Conservation (phyloP, 345 rosid species). For the Adansonia digitata region DNA sequence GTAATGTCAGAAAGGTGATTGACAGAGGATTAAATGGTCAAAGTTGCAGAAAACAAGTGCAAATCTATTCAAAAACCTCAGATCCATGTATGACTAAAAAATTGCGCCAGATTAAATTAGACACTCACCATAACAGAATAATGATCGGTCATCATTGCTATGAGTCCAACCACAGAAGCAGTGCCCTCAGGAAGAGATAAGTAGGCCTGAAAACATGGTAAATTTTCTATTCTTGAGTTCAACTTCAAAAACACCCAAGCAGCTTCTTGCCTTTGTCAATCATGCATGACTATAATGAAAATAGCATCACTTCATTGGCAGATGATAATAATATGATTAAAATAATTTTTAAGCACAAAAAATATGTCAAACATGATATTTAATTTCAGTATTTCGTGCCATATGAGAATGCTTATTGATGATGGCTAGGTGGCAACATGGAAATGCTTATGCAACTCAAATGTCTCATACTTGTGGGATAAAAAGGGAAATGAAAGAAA, state of each 20-base stretch:
- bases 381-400: neutral
- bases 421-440: neutral
- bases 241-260: slow-evolving; percentile 13
- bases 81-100: neutral
- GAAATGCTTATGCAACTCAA: neutral
- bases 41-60: neutral
- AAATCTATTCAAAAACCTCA: slow-evolving; percentile 4
- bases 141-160: slow-evolving; percentile 89
- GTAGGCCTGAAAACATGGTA: slow-evolving; percentile 57
- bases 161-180: slow-evolving; percentile 77
- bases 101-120: neutral
- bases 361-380: neutral
- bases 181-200: slow-evolving; percentile 85
- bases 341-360: neutral
- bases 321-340: neutral
- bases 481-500: neutral
- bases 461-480: neutral
- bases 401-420: neutral
- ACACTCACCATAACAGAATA: slow-evolving; percentile 58
- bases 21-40: neutral
- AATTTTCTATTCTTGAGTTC: neutral
- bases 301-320: neutral
- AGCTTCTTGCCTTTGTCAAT: slow-evolving; percentile 2
- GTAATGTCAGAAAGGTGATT: neutral
- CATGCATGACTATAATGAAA: neutral